phyloP scores from a whole-genome alignment of 1,284 basidiomycete genomes.

The Sphaerobolus stellatus region DNA sequence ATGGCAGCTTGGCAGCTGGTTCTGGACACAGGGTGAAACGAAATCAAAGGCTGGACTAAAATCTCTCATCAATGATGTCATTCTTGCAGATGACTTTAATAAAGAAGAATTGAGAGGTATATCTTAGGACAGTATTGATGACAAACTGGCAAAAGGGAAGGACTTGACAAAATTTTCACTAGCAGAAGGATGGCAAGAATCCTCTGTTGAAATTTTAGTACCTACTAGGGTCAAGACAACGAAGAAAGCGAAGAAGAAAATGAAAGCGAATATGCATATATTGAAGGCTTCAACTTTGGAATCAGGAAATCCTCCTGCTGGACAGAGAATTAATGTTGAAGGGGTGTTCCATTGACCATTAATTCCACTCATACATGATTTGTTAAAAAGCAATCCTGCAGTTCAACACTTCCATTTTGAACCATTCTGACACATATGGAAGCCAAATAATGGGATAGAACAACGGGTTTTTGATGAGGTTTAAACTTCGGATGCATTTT shows the following conservation, averaged over 20 bases:
- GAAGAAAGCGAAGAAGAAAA: not conserved
- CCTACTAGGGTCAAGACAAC: conserved; percentile 15
- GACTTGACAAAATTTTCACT: too few relatives aligned
- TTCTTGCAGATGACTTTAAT: not conserved
- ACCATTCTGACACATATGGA: not conserved
- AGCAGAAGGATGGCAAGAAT: conserved; percentile 14
- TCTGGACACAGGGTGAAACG: not conserved
- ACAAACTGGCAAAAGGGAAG: not conserved
- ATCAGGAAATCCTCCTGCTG: too few relatives aligned
- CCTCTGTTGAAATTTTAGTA: conserved; percentile 20
- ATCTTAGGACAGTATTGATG: not conserved
- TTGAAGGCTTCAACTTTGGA: too few relatives aligned
- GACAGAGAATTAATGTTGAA: not conserved
- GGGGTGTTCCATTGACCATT: conserved; percentile 9
- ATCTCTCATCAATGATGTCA: not conserved
- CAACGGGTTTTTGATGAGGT: too few relatives aligned
- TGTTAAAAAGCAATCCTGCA: not conserved
- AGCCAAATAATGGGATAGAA: too few relatives aligned
- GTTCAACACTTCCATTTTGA: conserved; percentile 13
- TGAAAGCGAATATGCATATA: too few relatives aligned
- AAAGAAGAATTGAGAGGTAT: not conserved
- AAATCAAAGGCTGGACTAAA: not conserved
- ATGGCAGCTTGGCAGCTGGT: not conserved
- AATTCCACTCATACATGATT: conserved; percentile 8
- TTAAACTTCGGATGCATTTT: too few relatives aligned